Evolutionary conservation across 2,329 filamentous ascomycete genomes (phyloP).

Genomic region (Chrysoporthe deuterocubensis): DNA sequence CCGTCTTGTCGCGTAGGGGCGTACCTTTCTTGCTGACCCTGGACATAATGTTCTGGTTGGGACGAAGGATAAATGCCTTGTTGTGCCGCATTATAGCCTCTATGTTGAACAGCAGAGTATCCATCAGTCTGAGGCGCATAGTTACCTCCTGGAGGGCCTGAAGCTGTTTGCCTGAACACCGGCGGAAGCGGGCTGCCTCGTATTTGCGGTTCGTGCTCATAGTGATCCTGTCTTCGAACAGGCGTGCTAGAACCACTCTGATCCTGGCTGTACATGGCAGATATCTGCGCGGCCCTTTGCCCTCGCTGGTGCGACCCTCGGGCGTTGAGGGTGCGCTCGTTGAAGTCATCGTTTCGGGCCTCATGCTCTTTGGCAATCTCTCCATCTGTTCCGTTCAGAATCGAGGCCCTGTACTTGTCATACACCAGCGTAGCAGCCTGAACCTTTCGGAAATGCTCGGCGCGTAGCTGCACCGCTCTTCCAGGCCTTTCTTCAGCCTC

Average conservation of each 20-base stretch:
- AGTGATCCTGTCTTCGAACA: not conserved
- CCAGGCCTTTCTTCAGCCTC: slow-evolving; percentile 3
- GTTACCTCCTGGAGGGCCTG: not conserved
- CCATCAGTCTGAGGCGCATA: not conserved
- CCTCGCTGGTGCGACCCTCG: not conserved
- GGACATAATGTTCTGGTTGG: not conserved
- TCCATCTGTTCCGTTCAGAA: not conserved
- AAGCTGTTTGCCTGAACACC: not conserved
- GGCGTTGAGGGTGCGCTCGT: not conserved
- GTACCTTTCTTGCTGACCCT: not conserved
- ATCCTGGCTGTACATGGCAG: not conserved
- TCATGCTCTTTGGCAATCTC: slow-evolving; percentile 8
- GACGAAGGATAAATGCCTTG: not conserved
- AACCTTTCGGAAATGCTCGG: slow-evolving; percentile 11
- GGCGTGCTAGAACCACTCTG: not conserved
- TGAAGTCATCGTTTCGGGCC: slow-evolving; percentile 6
- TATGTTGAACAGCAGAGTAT: not conserved
- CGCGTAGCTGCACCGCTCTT: slow-evolving; percentile 20
- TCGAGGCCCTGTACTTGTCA: slow-evolving; percentile 8
- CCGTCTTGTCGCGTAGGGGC: not conserved
- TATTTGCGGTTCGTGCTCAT: not conserved
- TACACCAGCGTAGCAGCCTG: slow-evolving; percentile 11
- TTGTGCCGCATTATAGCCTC: not conserved
- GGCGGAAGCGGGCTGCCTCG: not conserved
- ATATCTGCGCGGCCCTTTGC: not conserved